phyloP scores from a whole-genome alignment of 805 yeast genomes.

The Kockiozyma suomiensis region DNA sequence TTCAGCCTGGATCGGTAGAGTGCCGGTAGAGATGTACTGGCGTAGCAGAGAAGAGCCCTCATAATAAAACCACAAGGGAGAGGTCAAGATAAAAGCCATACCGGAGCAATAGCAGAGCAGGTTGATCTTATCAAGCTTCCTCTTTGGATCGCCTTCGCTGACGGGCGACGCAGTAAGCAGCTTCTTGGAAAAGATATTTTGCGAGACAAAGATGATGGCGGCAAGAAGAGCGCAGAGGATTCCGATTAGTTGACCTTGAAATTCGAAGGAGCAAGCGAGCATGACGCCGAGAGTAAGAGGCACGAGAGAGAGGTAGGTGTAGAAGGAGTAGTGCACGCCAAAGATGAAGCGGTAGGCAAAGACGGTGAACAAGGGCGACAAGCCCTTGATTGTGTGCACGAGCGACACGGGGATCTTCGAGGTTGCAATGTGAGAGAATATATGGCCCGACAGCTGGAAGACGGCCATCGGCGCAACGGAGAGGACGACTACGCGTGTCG shows the following conservation, averaged over 20 bases:
- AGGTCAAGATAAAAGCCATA: conserved; percentile 68
- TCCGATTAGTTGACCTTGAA: conserved; percentile 58
- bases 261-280: conserved; percentile 53
- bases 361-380: conserved; percentile 88
- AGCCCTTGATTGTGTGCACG: conserved; percentile 91
- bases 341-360: conserved; percentile 68
- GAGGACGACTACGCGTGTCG: conserved; percentile 54
- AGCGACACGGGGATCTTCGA: conserved; percentile 88
- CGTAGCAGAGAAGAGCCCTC: conserved; percentile 50
- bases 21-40: conserved; percentile 28
- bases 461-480: conserved; percentile 92
- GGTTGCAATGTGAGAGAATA: conserved; percentile 90
- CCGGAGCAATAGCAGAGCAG: conserved; percentile 77
- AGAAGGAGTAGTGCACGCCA: conserved; percentile 55
- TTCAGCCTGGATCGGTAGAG: conserved; percentile 40
- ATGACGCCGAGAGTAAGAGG: conserved; percentile 87
- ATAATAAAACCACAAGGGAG: conserved; percentile 69
- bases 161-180: conserved; percentile 56
- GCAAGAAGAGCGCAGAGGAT: conserved; percentile 68
- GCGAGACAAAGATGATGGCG: conserved; percentile 76
- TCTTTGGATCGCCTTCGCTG: conserved; percentile 36
- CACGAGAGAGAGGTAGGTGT: conserved; percentile 75
- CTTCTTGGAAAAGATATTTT: conserved; percentile 83
- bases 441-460: conserved; percentile 91
- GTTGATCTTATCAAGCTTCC: conserved; percentile 76